Conservation (phyloP, 805 yeast genomes). For the Metschnikowia drakensbergensis region DNA sequence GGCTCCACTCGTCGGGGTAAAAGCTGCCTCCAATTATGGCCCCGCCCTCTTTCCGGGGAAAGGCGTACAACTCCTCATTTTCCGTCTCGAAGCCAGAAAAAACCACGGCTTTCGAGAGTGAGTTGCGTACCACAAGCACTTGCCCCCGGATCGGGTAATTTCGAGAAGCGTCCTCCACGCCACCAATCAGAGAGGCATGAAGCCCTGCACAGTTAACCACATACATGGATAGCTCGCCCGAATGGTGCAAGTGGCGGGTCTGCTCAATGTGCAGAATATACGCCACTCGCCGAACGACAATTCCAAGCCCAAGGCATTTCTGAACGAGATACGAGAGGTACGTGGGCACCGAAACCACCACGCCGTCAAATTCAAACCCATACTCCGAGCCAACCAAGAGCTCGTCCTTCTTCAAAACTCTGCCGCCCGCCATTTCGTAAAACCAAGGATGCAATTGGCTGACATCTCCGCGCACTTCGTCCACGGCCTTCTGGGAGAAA, state of each 20-base stretch:
- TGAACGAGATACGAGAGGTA: slow-evolving; percentile 53
- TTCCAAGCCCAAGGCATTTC: slow-evolving; percentile 45
- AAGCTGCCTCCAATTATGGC: slow-evolving; percentile 59
- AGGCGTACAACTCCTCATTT: slow-evolving; percentile 51
- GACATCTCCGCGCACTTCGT: slow-evolving; percentile 7
- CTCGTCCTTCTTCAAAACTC: slow-evolving; percentile 31
- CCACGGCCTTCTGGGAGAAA: slow-evolving; percentile 12
- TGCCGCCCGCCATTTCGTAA: slow-evolving; percentile 37
- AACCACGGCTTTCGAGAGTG: slow-evolving; percentile 24
- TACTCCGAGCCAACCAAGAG: slow-evolving; percentile 37
- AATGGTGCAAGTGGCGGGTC: slow-evolving; percentile 28
- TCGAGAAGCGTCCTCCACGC: slow-evolving; percentile 40
- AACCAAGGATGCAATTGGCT: slow-evolving; percentile 43
- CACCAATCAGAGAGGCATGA: slow-evolving; percentile 40
- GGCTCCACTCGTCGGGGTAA: slow-evolving; percentile 12
- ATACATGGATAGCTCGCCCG: slow-evolving; percentile 35
- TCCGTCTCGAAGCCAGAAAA: slow-evolving; percentile 32
- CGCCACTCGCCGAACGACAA: slow-evolving; percentile 40
- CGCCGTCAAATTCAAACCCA: slow-evolving; percentile 51
- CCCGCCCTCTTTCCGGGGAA: slow-evolving; percentile 67
- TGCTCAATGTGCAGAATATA: slow-evolving; percentile 43
- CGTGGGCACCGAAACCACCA: slow-evolving; percentile 55
- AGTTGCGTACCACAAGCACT: slow-evolving; percentile 49
- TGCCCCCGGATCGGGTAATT: slow-evolving; percentile 60
- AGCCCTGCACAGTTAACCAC: slow-evolving; percentile 61